Evolutionary conservation across 2,329 filamentous ascomycete genomes (phyloP).

Genomic region (Cladosporium sp.): DNA sequence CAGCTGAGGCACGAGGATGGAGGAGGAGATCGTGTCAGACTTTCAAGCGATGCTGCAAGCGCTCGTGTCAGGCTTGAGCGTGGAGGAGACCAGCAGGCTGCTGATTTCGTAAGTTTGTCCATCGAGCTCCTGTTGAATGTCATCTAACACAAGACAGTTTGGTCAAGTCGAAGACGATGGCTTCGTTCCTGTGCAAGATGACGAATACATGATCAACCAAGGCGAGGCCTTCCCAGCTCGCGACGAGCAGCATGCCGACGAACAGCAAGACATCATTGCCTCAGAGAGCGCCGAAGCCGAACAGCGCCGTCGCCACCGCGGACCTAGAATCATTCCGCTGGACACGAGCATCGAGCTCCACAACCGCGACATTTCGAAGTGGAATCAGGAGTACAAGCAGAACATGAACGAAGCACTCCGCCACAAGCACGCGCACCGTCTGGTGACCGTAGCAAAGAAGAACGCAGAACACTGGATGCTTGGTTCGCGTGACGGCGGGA

Average conservation of each 20-base stretch:
- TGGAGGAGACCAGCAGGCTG: slow-evolving; percentile 35
- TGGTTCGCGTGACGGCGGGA: slow-evolving; percentile 50
- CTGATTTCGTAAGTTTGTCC: slow-evolving; percentile 33
- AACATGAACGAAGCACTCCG: slow-evolving; percentile 54
- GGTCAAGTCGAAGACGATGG: slow-evolving; percentile 27
- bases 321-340: slow-evolving; percentile 38
- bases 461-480: slow-evolving; percentile 61
- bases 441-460: slow-evolving; percentile 51
- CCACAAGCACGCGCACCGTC: slow-evolving; percentile 40
- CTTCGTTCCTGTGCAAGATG: slow-evolving; percentile 27
- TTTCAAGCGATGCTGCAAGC: slow-evolving; percentile 26
- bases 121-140: background rate
- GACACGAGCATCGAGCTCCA: slow-evolving; percentile 52
- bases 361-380: slow-evolving; percentile 53
- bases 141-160: slow-evolving; percentile 13
- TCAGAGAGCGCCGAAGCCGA: slow-evolving; percentile 37
- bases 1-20: slow-evolving; percentile 14
- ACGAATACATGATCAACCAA: slow-evolving; percentile 19
- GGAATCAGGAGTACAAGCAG: slow-evolving; percentile 54
- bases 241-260: background rate
- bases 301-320: slow-evolving; percentile 34
- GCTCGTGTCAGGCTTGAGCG: slow-evolving; percentile 40
- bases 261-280: slow-evolving; percentile 14
- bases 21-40: slow-evolving; percentile 11
- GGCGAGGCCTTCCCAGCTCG: slow-evolving; percentile 23